Evolutionary conservation across 1,139 yeast species (phyloP).

Genomic region (Hansenula lynferdii): DNA sequence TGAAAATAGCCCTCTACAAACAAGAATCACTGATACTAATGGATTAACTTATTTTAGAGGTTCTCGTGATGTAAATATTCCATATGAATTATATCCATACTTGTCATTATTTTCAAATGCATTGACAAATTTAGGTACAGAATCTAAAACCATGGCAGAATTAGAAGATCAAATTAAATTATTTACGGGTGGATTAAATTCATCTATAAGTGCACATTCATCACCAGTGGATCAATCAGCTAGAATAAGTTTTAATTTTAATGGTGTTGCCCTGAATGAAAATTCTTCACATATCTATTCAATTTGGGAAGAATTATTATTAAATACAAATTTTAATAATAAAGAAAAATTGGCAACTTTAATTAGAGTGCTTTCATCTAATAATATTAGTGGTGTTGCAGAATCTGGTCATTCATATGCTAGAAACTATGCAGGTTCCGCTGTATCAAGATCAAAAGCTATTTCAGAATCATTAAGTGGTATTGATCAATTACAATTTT

Average conservation of each 20-base stretch:
- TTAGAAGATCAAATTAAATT: conserved; percentile 82
- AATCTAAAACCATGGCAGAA: conserved; percentile 61
- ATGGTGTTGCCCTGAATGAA: conserved; percentile 70
- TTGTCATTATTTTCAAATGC: conserved; percentile 78
- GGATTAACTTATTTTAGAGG: conserved; percentile 72
- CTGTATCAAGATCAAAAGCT: conserved; percentile 54
- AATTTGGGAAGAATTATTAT: conserved; percentile 63
- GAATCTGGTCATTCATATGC: conserved; percentile 91
- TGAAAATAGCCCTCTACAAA: conserved; percentile 24
- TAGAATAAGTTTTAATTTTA: conserved; percentile 46
- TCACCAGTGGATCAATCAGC: conserved; percentile 40
- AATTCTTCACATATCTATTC: conserved; percentile 57
- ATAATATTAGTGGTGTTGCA: conserved; percentile 73
- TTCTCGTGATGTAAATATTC: conserved; percentile 49
- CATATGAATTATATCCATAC: conserved; percentile 57
- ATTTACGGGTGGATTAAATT: conserved; percentile 78
- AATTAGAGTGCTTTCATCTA: conserved; percentile 71
- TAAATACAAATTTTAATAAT: conserved; percentile 61
- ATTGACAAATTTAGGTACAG: conserved; percentile 81
- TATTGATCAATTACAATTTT: conserved; percentile 66
- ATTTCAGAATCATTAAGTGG: conserved; percentile 68
- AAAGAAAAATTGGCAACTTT: conserved; percentile 68
- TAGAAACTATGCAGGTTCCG: conserved; percentile 59
- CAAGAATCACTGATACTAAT: conserved; percentile 61
- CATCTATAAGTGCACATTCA: conserved; percentile 51